phyloP scores from a whole-genome alignment of 805 yeast genomes.

The Brettanomyces nanus region DNA sequence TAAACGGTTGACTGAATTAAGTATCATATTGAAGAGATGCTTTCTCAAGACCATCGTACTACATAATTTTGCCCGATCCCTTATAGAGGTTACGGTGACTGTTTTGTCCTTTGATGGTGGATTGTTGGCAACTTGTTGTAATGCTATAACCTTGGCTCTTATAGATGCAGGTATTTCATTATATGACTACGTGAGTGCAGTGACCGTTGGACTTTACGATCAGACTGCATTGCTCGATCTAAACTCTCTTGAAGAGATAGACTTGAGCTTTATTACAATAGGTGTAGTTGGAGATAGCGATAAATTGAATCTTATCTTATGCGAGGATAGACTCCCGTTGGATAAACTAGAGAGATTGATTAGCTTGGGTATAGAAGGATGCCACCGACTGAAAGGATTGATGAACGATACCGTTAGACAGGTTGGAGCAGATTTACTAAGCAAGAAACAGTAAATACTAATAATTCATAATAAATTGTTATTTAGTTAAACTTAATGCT shows the following conservation, averaged over 20 bases:
- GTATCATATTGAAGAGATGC: slow-evolving; percentile 58
- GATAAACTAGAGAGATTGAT: slow-evolving; percentile 71
- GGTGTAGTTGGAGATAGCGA: slow-evolving; percentile 81
- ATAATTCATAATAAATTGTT: not conserved
- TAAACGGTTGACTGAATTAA: slow-evolving; percentile 58
- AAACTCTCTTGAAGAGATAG: slow-evolving; percentile 74
- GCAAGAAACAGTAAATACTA: slow-evolving; percentile 15
- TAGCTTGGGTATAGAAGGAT: slow-evolving; percentile 80
- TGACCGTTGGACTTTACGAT: slow-evolving; percentile 74
- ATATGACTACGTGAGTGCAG: slow-evolving; percentile 81
- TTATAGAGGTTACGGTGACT: slow-evolving; percentile 65
- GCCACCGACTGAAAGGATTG: slow-evolving; percentile 69
- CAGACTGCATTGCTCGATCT: slow-evolving; percentile 72
- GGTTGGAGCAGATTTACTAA: slow-evolving; percentile 49
- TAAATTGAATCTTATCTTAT: slow-evolving; percentile 63
- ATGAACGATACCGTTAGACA: slow-evolving; percentile 82
- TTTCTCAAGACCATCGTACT: slow-evolving; percentile 67
- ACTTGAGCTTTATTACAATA: slow-evolving; percentile 70
- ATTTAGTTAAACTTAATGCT: too few relatives aligned
- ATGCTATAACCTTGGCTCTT: slow-evolving; percentile 81
- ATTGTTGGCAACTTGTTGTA: slow-evolving; percentile 65
- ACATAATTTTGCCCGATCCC: slow-evolving; percentile 74
- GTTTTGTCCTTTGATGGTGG: slow-evolving; percentile 92
- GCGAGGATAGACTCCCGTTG: slow-evolving; percentile 80
- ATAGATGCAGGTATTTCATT: slow-evolving; percentile 94